Evolutionary conservation across 345 rosid genomes (phyloP).

Genomic region (Citrus medica): DNA sequence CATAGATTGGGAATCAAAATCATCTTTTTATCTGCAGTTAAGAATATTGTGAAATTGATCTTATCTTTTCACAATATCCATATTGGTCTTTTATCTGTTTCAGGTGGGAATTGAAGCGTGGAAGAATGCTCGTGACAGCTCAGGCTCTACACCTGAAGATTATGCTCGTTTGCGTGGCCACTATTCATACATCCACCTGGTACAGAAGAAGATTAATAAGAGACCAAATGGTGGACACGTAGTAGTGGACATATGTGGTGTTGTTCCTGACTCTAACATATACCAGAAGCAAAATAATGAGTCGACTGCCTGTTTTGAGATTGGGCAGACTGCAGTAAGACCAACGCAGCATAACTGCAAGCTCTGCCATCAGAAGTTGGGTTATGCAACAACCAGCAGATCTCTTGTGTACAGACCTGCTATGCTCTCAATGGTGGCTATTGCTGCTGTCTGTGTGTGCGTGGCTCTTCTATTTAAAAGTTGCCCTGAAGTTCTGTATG

Average conservation of each 20-base stretch:
- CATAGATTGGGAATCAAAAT: not conserved
- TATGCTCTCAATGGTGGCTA: conserved; percentile 92
- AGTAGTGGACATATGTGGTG: conserved; percentile 54
- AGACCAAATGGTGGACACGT: conserved; percentile 31
- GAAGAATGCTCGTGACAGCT: conserved; percentile 78
- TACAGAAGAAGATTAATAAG: conserved; percentile 75
- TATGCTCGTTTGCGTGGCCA: conserved; percentile 97
- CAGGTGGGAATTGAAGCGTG: conserved; percentile 95
- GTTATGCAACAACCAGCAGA: conserved; percentile 44
- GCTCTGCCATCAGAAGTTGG: conserved; percentile 62
- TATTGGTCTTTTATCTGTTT: conserved; percentile 8
- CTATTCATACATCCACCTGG: conserved; percentile 86
- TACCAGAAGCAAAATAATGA: conserved; percentile 43
- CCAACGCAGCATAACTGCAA: conserved; percentile 46
- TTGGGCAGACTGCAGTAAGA: conserved; percentile 32
- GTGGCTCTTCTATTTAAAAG: conserved; percentile 98
- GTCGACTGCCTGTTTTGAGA: conserved; percentile 50
- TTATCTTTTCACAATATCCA: not conserved
- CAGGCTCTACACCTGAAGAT: conserved; percentile 95
- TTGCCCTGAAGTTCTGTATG: conserved; percentile 84
- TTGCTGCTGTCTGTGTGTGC: conserved; percentile 97
- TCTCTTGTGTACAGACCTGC: conserved; percentile 86
- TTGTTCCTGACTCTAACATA: conserved; percentile 17
- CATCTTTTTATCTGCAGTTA: not conserved
- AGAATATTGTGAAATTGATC: conserved; percentile 7